Conservation (phyloP, 2,329 filamentous ascomycete genomes). For the Metarhizium humberi region DNA sequence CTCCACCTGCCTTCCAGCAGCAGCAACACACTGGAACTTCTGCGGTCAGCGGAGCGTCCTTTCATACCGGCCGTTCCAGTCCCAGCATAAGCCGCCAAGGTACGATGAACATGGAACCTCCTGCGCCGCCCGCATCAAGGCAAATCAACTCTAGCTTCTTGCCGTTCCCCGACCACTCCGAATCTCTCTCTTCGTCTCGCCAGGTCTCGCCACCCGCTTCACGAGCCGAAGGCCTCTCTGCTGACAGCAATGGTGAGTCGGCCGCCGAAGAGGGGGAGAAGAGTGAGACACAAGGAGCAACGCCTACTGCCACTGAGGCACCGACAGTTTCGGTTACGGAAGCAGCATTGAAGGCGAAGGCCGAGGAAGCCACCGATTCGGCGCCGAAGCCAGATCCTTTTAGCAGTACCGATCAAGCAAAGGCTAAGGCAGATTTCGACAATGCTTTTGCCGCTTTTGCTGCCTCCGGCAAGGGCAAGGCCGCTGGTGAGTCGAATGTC, state of each 20-base stretch:
- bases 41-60: constrained; percentile 40
- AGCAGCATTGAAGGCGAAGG: constrained; percentile 8
- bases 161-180: constrained; percentile 56
- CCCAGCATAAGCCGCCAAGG: constrained; percentile 54
- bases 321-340: constrained; percentile 10
- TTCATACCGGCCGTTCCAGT: constrained; percentile 46
- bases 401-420: constrained; percentile 40
- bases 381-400: constrained; percentile 37
- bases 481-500: constrained; percentile 29
- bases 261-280: constrained; percentile 14
- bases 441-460: constrained; percentile 73
- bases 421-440: constrained; percentile 75
- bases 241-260: constrained; percentile 12
- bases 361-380: constrained; percentile 9
- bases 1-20: constrained; percentile 35
- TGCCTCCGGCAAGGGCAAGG: constrained; percentile 40
- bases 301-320: constrained; percentile 15
- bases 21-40: constrained; percentile 51
- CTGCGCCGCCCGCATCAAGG: constrained; percentile 59
- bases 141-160: constrained; percentile 72
- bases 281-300: constrained; percentile 17
- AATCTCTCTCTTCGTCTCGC: constrained; percentile 68
- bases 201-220: constrained; percentile 63
- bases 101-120: constrained; percentile 46
- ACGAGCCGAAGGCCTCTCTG: constrained; percentile 40